A percentile compares a stretch with the other conserved stretches of the same genome.
Evolutionary conservation across 2,329 filamentous ascomycete genomes (phyloP).

Genomic region (Calonectria hongkongensis): DNA sequence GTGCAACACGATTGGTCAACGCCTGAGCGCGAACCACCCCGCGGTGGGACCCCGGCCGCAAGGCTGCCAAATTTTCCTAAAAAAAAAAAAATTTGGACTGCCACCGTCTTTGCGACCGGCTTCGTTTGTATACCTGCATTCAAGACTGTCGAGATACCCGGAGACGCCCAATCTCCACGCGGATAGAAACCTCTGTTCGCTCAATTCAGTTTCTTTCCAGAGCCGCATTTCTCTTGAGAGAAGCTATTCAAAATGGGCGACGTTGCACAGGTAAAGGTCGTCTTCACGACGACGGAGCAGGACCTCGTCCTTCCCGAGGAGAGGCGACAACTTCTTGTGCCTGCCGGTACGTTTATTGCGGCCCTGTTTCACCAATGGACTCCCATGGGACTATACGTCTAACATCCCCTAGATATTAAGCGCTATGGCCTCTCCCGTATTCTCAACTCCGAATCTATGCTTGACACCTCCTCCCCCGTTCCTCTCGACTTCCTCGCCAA

Average conservation of each 20-base stretch:
- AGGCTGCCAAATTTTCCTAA: conserved; percentile 54
- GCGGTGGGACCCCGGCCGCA: conserved; percentile 50
- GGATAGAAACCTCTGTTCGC: conserved; percentile 21
- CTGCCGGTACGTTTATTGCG: conserved; percentile 67
- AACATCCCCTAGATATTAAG: conserved; percentile 72
- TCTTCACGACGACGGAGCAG: conserved; percentile 78
- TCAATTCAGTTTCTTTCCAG: neutral
- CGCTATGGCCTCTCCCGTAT: conserved; percentile 83
- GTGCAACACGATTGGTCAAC: conserved; percentile 30
- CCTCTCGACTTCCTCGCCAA: conserved; percentile 97
- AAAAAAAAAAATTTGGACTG: conserved; percentile 54
- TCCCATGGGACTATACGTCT: neutral
- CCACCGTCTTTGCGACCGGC: conserved; percentile 43
- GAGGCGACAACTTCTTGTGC: conserved; percentile 78
- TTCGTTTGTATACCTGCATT: conserved; percentile 26
- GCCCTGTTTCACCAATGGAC: neutral
- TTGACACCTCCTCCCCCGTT: conserved; percentile 78
- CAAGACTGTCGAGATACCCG: conserved; percentile 45
- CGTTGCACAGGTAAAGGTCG: conserved; percentile 77
- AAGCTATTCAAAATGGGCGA: conserved; percentile 59
- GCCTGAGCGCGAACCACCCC: conserved; percentile 36
- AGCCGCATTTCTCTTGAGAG: neutral
- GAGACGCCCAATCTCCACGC: conserved; percentile 39
- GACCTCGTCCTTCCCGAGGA: conserved; percentile 78
- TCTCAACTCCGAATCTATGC: conserved; percentile 83